These are phyloP conservation scores for Rhytidhysteron rufulum DNA, from an alignment of 2,329 filamentous ascomycete genomes.

Conservation along the genomic window DNA sequence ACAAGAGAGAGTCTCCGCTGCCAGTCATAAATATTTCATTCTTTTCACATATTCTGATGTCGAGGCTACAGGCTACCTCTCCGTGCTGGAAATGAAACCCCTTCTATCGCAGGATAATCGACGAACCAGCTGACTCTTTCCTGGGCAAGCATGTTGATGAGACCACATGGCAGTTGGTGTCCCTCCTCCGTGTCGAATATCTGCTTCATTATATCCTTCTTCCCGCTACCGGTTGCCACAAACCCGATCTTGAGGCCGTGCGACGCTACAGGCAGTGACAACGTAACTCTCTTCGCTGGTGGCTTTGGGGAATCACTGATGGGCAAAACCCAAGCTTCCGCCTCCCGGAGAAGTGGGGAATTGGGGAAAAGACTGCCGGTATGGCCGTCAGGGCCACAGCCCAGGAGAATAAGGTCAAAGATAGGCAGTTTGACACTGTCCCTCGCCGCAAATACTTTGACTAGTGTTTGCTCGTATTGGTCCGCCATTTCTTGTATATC, in stretches of 20 bases:
- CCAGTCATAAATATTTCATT: background rate
- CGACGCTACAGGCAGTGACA: slow-evolving; percentile 85
- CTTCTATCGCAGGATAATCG: slow-evolving; percentile 79
- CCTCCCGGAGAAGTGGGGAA: slow-evolving; percentile 80
- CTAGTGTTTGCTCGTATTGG: slow-evolving; percentile 84
- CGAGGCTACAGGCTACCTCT: slow-evolving; percentile 58
- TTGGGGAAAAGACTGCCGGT: slow-evolving; percentile 95
- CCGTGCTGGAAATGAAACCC: slow-evolving; percentile 71
- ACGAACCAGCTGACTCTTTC: slow-evolving; percentile 96
- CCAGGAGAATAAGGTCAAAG: slow-evolving; percentile 90
- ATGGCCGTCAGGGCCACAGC: slow-evolving; percentile 93
- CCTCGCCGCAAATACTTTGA: slow-evolving; percentile 80
- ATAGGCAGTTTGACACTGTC: slow-evolving; percentile 93
- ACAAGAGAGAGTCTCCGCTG: background rate
- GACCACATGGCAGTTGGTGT: slow-evolving; percentile 71
- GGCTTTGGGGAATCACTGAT: slow-evolving; percentile 95
- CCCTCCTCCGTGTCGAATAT: slow-evolving; percentile 81
- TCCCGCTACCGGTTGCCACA: slow-evolving; percentile 81
- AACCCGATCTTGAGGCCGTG: slow-evolving; percentile 86
- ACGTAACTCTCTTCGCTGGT: slow-evolving; percentile 82
- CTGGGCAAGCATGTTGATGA: slow-evolving; percentile 80
- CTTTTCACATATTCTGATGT: background rate
- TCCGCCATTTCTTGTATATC: slow-evolving; percentile 92
- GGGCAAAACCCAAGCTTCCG: slow-evolving; percentile 84
- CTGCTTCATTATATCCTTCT: slow-evolving; percentile 87